Conservation (phyloP, 805 yeast species). For the Saccharomycopsis fibuligera region DNA sequence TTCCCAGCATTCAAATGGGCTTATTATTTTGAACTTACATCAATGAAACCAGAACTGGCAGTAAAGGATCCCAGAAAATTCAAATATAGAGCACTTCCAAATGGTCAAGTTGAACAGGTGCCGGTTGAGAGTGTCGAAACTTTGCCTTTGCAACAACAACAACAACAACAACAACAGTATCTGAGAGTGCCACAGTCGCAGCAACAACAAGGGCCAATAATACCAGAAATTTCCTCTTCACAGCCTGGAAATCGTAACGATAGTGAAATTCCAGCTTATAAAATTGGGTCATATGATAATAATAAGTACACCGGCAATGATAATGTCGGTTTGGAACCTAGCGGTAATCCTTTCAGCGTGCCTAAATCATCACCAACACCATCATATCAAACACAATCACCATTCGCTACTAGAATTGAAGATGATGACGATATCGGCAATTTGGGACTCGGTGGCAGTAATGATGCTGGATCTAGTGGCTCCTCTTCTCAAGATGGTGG, state of each 20-base stretch:
- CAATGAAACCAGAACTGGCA: constrained; percentile 5
- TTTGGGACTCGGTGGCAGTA: constrained; percentile 10
- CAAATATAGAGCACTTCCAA: too few relatives aligned
- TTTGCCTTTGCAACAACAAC: background rate
- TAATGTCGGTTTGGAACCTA: too few relatives aligned
- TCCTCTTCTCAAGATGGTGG: background rate
- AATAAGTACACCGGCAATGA: too few relatives aligned
- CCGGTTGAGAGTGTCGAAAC: background rate
- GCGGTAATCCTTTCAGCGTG: background rate
- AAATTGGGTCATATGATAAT: too few relatives aligned
- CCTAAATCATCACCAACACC: background rate
- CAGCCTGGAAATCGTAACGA: background rate
- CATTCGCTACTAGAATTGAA: background rate
- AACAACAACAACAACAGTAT: background rate
- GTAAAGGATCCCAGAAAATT: constrained; percentile 15
- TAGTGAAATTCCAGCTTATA: background rate
- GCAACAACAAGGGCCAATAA: background rate
- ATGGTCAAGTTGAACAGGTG: too few relatives aligned
- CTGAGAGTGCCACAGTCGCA: too few relatives aligned
- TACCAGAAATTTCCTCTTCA: background rate
- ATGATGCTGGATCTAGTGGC: background rate
- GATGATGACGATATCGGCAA: constrained; percentile 9
- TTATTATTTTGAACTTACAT: constrained; percentile 13
- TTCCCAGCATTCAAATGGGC: constrained; percentile 3
- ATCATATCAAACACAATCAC: background rate